Percentiles rank a stretch among this genome's conserved stretches.
phyloP scores from a whole-genome alignment of 345 rosid species.

The Eutrema yunnanense region DNA sequence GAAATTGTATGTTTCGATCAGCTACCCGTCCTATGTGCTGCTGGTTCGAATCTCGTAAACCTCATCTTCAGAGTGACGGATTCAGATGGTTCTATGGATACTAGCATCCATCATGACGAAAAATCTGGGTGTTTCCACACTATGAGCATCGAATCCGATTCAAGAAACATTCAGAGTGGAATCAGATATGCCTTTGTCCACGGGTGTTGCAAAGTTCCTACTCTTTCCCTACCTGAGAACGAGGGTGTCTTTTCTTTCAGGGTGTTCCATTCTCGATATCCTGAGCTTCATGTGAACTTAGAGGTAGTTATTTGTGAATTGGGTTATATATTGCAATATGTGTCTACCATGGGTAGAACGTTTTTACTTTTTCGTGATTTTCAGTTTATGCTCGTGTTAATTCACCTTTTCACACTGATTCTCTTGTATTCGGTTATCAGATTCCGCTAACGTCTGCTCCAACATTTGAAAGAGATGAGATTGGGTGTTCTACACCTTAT shows the following conservation, averaged over 20 bases:
- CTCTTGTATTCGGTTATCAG: neutral
- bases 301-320: conserved; percentile 18
- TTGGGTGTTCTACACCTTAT: conserved; percentile 2
- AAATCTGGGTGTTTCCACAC: conserved; percentile 35
- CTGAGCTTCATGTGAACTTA: conserved; percentile 35
- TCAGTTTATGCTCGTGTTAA: neutral
- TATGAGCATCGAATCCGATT: conserved; percentile 35
- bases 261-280: conserved; percentile 42
- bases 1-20: conserved; percentile 19
- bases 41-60: conserved; percentile 43
- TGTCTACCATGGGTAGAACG: neutral
- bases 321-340: neutral
- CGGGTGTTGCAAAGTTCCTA: conserved; percentile 48
- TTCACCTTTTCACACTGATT: neutral
- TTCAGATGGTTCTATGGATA: conserved; percentile 40
- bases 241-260: conserved; percentile 38
- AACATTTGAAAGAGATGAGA: conserved; percentile 18
- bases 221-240: conserved; percentile 38
- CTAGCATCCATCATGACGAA: conserved; percentile 44
- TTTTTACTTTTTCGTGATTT: neutral
- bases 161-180: conserved; percentile 11
- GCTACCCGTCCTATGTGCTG: conserved; percentile 36
- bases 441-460: neutral
- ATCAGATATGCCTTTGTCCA: conserved; percentile 38
- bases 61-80: conserved; percentile 44